Evolutionary conservation across 2,329 filamentous ascomycete genomes (phyloP).

Genomic region (Colletotrichum plurivorum): DNA sequence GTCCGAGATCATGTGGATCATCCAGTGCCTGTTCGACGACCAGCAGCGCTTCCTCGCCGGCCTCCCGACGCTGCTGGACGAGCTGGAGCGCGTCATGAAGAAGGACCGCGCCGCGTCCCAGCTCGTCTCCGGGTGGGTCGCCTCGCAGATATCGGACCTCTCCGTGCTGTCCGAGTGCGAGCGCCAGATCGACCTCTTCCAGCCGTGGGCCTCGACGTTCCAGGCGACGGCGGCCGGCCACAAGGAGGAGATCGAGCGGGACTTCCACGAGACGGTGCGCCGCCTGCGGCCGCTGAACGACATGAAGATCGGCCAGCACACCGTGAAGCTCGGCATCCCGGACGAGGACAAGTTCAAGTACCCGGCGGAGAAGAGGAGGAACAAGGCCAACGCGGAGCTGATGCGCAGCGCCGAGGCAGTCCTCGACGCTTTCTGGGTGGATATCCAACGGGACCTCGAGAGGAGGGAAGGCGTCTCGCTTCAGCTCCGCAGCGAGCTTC

Average conservation of each 20-base stretch:
- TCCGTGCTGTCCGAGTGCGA: constrained; percentile 61
- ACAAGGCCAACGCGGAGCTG: constrained; percentile 57
- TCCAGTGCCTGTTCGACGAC: constrained; percentile 56
- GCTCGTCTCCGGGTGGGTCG: constrained; percentile 55
- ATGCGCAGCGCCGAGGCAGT: constrained; percentile 62
- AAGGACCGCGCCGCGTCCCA: constrained; percentile 51
- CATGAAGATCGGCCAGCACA: constrained; percentile 29
- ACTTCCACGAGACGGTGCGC: constrained; percentile 42
- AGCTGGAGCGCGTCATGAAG: constrained; percentile 61
- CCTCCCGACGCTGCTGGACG: constrained; percentile 58
- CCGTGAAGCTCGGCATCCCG: constrained; percentile 48
- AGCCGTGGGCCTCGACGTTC: constrained; percentile 63
- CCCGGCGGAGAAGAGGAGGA: constrained; percentile 60
- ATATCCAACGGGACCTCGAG: constrained; percentile 40
- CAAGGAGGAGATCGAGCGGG: constrained; percentile 45
- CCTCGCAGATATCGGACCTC: constrained; percentile 57
- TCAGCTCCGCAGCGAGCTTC: constrained; percentile 42
- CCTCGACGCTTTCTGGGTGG: constrained; percentile 63
- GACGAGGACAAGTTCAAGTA: constrained; percentile 58
- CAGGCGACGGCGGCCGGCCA: constrained; percentile 47
- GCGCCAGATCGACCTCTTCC: constrained; percentile 60
- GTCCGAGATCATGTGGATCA: constrained; percentile 52
- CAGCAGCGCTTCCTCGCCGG: constrained; percentile 49
- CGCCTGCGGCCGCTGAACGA: constrained; percentile 41
- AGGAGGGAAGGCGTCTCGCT: constrained; percentile 32